Evolutionary conservation across 768 basidiomycete species (phyloP), one percentile per base, ranked within the genome.

Genomic region (Suillus clintonianus): DNA sequence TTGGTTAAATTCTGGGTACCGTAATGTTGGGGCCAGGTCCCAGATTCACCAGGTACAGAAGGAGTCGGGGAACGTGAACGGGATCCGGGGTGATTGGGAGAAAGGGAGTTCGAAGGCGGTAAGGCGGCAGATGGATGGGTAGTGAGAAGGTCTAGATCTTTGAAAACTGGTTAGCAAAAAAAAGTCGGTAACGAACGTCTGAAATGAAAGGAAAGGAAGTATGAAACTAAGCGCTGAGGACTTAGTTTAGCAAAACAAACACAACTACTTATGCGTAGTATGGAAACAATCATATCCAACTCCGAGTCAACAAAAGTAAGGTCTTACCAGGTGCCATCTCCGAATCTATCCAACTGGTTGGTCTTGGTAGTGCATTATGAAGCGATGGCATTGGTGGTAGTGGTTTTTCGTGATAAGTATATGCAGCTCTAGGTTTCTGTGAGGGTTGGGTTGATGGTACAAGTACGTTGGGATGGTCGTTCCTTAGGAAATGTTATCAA

Each of bases 51-150:
- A 39, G 64, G 67, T 59, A 71, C 70, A 41, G 76, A 73, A 39
- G 79, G 77, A 10, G 80, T 77, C 19, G 79, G 77, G 39, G 79
- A 77, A 74, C 78, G 80, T 73, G 80, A 75, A 68, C 77, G 78
- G 60, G 69, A 66, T 62, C 72, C 63, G 68, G 68, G 69, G 34
- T 67, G 67, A 60, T 67, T 71, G 54, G 73, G 71, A 51, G 78
- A 76, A 71, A 75, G 69, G 45, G 74, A 76, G 50, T 30, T 51
- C 14, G 78, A 75, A 62, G 74, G 73, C 55, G 76, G 73, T 61
- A 73, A 70, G 55, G 74, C 64, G 55, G 74, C 65, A 51, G 73
- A 71, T 55, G 77, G 73, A 60, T 62, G 72, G 42, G 76, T 68
- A 61, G 67, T 11, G 36, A 70, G 74, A 65, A 76, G 69, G 68